A percentile compares a stretch with the other conserved stretches of the same genome.
These are phyloP conservation scores for Colletotrichum tofieldiae DNA, from an alignment of 2,329 filamentous ascomycete genomes.

Conservation along the genomic window DNA sequence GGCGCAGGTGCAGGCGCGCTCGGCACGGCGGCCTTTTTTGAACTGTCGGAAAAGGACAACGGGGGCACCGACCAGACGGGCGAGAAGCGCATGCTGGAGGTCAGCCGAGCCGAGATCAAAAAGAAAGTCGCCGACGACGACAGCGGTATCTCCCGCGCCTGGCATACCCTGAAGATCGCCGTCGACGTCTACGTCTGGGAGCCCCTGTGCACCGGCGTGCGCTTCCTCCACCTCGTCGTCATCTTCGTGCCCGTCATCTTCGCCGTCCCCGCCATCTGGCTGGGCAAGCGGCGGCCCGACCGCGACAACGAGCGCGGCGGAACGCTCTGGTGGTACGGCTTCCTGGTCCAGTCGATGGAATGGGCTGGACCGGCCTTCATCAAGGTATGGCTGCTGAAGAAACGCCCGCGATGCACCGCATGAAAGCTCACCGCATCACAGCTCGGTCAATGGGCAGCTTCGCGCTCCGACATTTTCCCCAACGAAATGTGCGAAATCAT, in stretches of 20 bases:
- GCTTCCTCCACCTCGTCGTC: constrained; percentile 88
- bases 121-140: constrained; percentile 77
- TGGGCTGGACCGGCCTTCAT: constrained; percentile 95
- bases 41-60: constrained; percentile 71
- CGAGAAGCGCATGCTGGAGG: constrained; percentile 89
- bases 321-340: constrained; percentile 94
- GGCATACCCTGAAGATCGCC: constrained; percentile 75
- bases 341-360: constrained; percentile 92
- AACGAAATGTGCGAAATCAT: constrained; percentile 92
- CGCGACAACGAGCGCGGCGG: constrained; percentile 84
- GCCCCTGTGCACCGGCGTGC: constrained; percentile 86
- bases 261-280: constrained; percentile 84
- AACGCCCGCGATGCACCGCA: background rate
- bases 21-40: constrained; percentile 71
- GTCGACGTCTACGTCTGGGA: constrained; percentile 85
- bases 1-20: constrained; percentile 60
- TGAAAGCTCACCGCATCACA: constrained; percentile 52
- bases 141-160: constrained; percentile 70
- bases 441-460: constrained; percentile 98
- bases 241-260: constrained; percentile 94
- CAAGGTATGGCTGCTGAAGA: constrained; percentile 73
- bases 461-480: constrained; percentile 95
- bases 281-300: constrained; percentile 76
- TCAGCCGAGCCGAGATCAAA: constrained; percentile 82
- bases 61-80: constrained; percentile 72